Percentiles rank a stretch among this genome's conserved stretches.
Conservation (phyloP, 2,329 filamentous ascomycete species). For the Exophiala dermatitidis region DNA sequence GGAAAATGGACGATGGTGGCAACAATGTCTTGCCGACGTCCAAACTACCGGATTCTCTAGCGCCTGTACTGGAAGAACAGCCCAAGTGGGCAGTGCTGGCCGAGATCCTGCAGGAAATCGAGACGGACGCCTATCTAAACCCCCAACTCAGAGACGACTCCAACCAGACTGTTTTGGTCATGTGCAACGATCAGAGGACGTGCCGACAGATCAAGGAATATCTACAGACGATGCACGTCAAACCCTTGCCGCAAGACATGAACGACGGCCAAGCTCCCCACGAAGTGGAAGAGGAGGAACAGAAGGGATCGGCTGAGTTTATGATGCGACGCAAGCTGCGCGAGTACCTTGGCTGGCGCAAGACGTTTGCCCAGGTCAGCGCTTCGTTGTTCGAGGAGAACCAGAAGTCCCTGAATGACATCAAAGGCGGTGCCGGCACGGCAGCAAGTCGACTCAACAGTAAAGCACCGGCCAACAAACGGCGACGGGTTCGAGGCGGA, state of each 20-base stretch:
- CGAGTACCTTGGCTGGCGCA: constrained; percentile 85
- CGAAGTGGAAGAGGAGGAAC: constrained; percentile 45
- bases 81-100: constrained; percentile 87
- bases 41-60: constrained; percentile 55
- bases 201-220: constrained; percentile 87
- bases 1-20: constrained; percentile 54
- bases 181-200: constrained; percentile 84
- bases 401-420: constrained; percentile 64
- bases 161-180: constrained; percentile 86
- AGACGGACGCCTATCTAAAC: constrained; percentile 80
- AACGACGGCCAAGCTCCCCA: constrained; percentile 29
- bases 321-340: constrained; percentile 87
- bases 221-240: constrained; percentile 79
- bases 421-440: constrained; percentile 43
- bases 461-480: constrained; percentile 71
- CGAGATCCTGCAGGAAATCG: constrained; percentile 90
- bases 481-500: constrained; percentile 75
- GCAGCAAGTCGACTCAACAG: constrained; percentile 35
- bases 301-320: constrained; percentile 65
- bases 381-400: constrained; percentile 69
- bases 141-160: constrained; percentile 70
- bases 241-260: constrained; percentile 42
- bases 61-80: constrained; percentile 82
- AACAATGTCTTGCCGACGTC: constrained; percentile 41
- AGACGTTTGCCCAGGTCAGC: constrained; percentile 78